Percentiles rank a stretch among this genome's conserved stretches.
Conservation (phyloP, 2,329 filamentous ascomycete genomes). For the Dothiorella sarmentorum region DNA sequence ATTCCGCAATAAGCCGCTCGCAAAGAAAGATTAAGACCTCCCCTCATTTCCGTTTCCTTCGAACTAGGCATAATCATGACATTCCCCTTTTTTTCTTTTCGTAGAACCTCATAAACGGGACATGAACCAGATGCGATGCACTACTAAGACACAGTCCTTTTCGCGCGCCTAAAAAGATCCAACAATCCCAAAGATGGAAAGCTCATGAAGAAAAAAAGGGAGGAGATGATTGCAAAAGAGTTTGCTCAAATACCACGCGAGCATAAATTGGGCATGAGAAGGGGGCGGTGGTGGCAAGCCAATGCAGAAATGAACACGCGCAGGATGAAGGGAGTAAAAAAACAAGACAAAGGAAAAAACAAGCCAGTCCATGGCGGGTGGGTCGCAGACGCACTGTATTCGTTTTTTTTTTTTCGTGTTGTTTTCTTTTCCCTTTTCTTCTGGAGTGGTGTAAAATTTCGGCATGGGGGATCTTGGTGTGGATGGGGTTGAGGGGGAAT, state of each 20-base stretch:
- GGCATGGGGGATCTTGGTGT: too few relatives aligned
- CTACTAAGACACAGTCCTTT: conserved; percentile 2
- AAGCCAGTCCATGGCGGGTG: conserved; percentile 16
- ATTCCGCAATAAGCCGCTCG: not conserved
- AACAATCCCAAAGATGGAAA: too few relatives aligned
- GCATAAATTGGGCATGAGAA: too few relatives aligned
- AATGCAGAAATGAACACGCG: not conserved
- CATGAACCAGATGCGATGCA: not conserved
- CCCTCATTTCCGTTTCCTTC: too few relatives aligned
- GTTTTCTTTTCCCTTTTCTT: conserved; percentile 2
- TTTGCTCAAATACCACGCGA: too few relatives aligned
- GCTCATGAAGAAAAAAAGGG: too few relatives aligned
- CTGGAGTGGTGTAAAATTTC: conserved; percentile 2
- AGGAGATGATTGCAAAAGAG: too few relatives aligned
- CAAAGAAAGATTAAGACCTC: too few relatives aligned
- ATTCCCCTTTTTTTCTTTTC: too few relatives aligned
- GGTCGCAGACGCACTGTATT: conserved; percentile 10
- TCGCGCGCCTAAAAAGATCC: not conserved
- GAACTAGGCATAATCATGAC: too few relatives aligned
- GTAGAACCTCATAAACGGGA: not conserved
- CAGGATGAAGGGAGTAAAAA: not conserved
- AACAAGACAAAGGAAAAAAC: not conserved
- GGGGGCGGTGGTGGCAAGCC: too few relatives aligned
- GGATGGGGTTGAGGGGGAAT: not conserved
- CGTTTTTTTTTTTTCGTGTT: not conserved